phyloP scores from a whole-genome alignment of 2,329 filamentous ascomycete genomes.

The Monosporascus sp. region DNA sequence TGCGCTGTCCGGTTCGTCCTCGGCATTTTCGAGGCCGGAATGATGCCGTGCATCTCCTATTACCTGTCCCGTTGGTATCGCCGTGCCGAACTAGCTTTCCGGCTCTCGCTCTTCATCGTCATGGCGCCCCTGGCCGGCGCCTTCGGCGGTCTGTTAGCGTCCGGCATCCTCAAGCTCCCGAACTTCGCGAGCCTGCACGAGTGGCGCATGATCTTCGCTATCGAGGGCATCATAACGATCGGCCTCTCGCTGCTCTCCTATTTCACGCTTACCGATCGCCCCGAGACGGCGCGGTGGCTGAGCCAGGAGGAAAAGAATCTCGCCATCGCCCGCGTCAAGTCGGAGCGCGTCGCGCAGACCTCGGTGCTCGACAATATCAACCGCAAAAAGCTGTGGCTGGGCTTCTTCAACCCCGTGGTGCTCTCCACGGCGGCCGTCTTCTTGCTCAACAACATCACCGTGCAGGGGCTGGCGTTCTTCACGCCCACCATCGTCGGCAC shows the following conservation, averaged over 20 bases:
- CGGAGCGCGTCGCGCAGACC: constrained; percentile 58
- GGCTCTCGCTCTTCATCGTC: constrained; percentile 63
- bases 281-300: constrained; percentile 63
- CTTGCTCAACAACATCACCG: constrained; percentile 47
- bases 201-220: constrained; percentile 27
- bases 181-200: constrained; percentile 35
- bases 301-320: constrained; percentile 60
- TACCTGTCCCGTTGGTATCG: constrained; percentile 69
- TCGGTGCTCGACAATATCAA: constrained; percentile 61
- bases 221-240: constrained; percentile 46
- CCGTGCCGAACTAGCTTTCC: constrained; percentile 62
- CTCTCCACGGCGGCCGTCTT: constrained; percentile 20
- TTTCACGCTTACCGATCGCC: constrained; percentile 62
- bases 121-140: constrained; percentile 66
- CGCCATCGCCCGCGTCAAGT: constrained; percentile 62
- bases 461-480: constrained; percentile 67
- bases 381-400: constrained; percentile 51
- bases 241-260: constrained; percentile 56
- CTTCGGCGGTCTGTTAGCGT: constrained; percentile 63
- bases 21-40: constrained; percentile 66
- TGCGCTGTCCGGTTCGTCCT: constrained; percentile 56
- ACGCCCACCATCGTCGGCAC: constrained; percentile 63
- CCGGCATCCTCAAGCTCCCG: constrained; percentile 57
- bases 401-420: constrained; percentile 57
- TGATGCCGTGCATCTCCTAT: constrained; percentile 70